Evolutionary conservation across 768 basidiomycete genomes (phyloP).

Genomic region (Boletellus sp.): DNA sequence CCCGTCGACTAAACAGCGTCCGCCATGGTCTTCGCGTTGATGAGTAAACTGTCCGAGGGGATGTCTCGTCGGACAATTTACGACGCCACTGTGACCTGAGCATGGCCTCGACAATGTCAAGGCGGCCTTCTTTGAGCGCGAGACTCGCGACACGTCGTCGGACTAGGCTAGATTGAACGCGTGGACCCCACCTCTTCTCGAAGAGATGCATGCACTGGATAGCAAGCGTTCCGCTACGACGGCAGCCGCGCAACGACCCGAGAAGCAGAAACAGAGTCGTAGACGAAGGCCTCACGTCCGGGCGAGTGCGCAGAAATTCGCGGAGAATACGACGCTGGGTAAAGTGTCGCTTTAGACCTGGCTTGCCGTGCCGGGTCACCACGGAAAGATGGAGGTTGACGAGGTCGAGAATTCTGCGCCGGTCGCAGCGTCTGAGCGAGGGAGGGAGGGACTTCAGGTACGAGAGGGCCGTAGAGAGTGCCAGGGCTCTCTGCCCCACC

Average conservation of each 20-base stretch:
- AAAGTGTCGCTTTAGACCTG: constrained; percentile 43
- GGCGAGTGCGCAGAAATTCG: constrained; percentile 44
- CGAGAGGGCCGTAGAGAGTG: constrained; percentile 42
- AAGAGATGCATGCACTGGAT: constrained; percentile 43
- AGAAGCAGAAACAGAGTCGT: constrained; percentile 60
- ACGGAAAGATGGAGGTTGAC: constrained; percentile 46
- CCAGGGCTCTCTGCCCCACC: constrained; percentile 35
- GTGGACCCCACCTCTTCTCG: constrained; percentile 51
- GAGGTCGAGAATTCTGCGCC: constrained; percentile 44
- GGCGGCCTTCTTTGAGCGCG: constrained; percentile 63
- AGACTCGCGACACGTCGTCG: constrained; percentile 54
- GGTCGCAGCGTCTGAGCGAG: constrained; percentile 34
- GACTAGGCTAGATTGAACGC: constrained; percentile 54
- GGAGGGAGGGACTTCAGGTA: constrained; percentile 52
- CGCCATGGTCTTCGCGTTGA: constrained; percentile 21
- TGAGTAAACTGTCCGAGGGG: constrained; percentile 7
- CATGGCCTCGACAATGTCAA: constrained; percentile 41
- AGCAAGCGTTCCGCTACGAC: constrained; percentile 55
- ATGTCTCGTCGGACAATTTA: constrained; percentile 3
- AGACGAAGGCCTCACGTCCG: constrained; percentile 51
- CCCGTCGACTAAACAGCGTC: constrained; percentile 21
- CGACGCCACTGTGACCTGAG: constrained; percentile 15
- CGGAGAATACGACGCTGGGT: constrained; percentile 42
- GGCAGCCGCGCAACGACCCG: constrained; percentile 44
- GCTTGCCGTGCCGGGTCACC: constrained; percentile 27